Evolutionary conservation across 2,329 filamentous ascomycete species (phyloP).

Genomic region (Fusarium pseudonygamai): DNA sequence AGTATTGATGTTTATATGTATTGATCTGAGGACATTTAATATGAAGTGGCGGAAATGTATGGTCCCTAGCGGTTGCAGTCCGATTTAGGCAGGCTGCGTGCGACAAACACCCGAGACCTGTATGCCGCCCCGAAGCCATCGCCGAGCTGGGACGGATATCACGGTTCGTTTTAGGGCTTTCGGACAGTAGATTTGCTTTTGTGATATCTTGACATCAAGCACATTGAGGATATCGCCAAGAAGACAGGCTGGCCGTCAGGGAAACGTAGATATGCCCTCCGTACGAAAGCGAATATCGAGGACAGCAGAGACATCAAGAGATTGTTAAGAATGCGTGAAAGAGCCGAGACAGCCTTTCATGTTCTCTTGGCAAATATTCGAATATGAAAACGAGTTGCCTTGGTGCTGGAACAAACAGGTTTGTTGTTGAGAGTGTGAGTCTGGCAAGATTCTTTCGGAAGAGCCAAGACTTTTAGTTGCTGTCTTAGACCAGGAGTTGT

Average conservation of each 20-base stretch:
- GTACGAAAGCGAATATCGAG: not conserved
- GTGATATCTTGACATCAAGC: not conserved
- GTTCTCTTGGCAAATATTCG: not conserved
- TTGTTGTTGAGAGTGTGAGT: not conserved
- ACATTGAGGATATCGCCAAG: not conserved
- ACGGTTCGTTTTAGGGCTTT: not conserved
- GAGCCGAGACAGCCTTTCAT: not conserved
- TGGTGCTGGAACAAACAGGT: not conserved
- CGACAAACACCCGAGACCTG: not conserved
- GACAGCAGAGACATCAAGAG: not conserved
- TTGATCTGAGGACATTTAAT: slow-evolving; percentile 9
- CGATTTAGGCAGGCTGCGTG: not conserved
- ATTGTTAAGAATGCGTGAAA: not conserved
- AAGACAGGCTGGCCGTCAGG: not conserved
- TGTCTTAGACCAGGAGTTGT: not conserved
- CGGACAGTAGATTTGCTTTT: not conserved
- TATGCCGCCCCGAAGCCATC: not conserved
- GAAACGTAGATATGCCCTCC: not conserved
- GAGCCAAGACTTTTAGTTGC: not conserved
- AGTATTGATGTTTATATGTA: not conserved
- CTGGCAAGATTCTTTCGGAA: not conserved
- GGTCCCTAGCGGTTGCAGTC: not conserved
- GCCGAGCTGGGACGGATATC: not conserved
- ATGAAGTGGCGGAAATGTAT: slow-evolving; percentile 13
- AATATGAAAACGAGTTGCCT: not conserved